A percentile compares a stretch with the other conserved stretches of the same genome.
These are phyloP conservation scores for Bassia scoparia DNA, from an alignment of 148 eudicot genomes.

Conservation along the genomic window DNA sequence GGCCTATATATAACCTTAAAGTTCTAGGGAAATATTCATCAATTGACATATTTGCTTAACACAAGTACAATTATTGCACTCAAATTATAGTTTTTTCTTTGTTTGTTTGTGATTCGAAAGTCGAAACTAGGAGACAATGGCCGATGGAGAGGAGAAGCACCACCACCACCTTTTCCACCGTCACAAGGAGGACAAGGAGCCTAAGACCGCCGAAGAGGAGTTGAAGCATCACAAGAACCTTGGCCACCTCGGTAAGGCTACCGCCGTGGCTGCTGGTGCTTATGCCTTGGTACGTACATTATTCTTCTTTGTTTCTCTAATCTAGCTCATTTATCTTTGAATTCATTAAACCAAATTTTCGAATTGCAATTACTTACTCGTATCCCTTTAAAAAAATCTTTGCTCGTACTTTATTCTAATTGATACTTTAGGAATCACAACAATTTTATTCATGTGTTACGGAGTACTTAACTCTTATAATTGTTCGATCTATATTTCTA, in stretches of 20 bases:
- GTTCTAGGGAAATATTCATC: neutral
- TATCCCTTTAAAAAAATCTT: too few species aligned
- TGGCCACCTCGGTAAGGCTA: conserved; percentile 32
- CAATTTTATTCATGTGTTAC: too few species aligned
- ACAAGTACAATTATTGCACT: neutral
- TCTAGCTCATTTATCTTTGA: too few species aligned
- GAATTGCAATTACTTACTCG: too few species aligned
- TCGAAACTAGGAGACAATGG: neutral
- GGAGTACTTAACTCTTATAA: too few species aligned
- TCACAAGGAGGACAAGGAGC: conserved; percentile 24
- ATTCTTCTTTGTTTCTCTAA: neutral
- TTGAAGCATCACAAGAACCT: conserved; percentile 36
- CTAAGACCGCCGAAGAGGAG: conserved; percentile 32
- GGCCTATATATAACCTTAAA: conserved; percentile 14
- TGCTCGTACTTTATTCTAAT: too few species aligned
- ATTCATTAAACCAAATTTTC: too few species aligned
- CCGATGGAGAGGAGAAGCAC: conserved; percentile 17
- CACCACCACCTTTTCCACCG: conserved; percentile 23
- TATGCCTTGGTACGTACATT: conserved; percentile 41
- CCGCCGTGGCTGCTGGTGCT: conserved; percentile 41
- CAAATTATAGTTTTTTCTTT: neutral
- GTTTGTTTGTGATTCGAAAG: neutral
- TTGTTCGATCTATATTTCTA: too few species aligned
- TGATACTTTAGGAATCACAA: too few species aligned
- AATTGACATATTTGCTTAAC: neutral